These are phyloP conservation scores for Tricharina praecox DNA, from an alignment of 495 filamentous ascomycete genomes.

Conservation along the genomic window DNA sequence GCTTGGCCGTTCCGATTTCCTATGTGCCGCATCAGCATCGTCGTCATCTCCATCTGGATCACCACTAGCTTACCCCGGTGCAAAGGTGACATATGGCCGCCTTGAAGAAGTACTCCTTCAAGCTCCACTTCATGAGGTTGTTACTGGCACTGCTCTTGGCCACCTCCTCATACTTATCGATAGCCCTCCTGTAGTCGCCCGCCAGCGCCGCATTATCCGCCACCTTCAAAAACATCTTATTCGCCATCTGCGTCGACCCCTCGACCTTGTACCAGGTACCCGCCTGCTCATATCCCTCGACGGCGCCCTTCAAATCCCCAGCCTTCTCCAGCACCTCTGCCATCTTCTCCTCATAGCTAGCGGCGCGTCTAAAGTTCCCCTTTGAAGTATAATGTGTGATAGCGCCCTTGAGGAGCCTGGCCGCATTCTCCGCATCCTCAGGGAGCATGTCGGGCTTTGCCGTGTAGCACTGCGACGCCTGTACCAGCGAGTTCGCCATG, in stretches of 20 bases:
- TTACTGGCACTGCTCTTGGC: constrained; percentile 52
- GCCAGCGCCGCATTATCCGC: constrained; percentile 73
- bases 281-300: constrained; percentile 62
- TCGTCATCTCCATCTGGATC: not conserved
- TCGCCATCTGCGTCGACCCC: constrained; percentile 53
- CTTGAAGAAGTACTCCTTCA: constrained; percentile 88
- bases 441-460: constrained; percentile 29
- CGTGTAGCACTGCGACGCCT: constrained; percentile 71
- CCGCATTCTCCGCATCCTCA: constrained; percentile 58
- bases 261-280: constrained; percentile 80
- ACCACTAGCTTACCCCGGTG: not conserved
- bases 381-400: constrained; percentile 58
- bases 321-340: constrained; percentile 75
- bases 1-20: constrained; percentile 30
- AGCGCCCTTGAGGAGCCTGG: constrained; percentile 52
- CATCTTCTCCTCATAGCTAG: constrained; percentile 69
- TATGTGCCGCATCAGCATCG: not conserved
- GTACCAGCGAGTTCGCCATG: constrained; percentile 57
- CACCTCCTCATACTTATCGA: constrained; percentile 66
- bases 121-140: constrained; percentile 67
- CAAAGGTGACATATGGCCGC: constrained; percentile 49
- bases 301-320: constrained; percentile 55
- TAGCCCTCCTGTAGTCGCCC: constrained; percentile 61
- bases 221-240: constrained; percentile 76
- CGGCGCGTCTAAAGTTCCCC: constrained; percentile 77